phyloP scores from a whole-genome alignment of 495 filamentous ascomycete species.

The Mytilinidion resinicola region DNA sequence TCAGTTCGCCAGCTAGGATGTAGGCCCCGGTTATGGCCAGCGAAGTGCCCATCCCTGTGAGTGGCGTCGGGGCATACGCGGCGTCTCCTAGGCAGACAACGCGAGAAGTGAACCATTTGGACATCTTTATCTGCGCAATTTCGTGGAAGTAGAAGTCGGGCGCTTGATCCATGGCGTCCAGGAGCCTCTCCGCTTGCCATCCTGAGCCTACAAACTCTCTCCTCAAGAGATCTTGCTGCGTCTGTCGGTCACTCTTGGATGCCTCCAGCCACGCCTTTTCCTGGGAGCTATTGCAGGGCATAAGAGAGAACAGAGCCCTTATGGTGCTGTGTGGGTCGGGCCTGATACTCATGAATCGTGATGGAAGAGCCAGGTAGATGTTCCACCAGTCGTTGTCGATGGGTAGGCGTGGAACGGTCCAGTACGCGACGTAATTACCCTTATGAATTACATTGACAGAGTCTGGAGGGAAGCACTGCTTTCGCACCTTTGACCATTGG shows the following conservation, averaged over 20 bases:
- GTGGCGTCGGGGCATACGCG: constrained; percentile 23
- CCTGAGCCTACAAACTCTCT: constrained; percentile 41
- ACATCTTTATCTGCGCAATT: constrained; percentile 36
- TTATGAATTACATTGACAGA: constrained; percentile 10
- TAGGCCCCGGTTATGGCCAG: constrained; percentile 29
- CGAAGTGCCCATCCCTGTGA: constrained; percentile 31
- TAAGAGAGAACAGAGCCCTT: constrained; percentile 22
- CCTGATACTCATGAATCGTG: constrained; percentile 30
- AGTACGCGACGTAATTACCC: constrained; percentile 24
- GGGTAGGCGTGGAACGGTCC: constrained; percentile 19
- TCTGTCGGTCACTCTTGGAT: constrained; percentile 1
- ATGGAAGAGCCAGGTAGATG: constrained; percentile 34
- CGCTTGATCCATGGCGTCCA: constrained; percentile 36
- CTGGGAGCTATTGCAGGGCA: constrained; percentile 31
- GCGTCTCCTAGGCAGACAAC: constrained; percentile 31
- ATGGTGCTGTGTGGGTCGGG: constrained; percentile 27
- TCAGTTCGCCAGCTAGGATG: constrained; percentile 31
- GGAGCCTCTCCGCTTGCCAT: constrained; percentile 40
- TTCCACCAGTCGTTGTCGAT: constrained; percentile 35
- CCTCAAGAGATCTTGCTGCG: constrained; percentile 22
- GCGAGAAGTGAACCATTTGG: constrained; percentile 20
- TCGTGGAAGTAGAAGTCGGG: constrained; percentile 47
- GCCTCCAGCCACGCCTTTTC: constrained; percentile 28
- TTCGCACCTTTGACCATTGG: constrained; percentile 23
- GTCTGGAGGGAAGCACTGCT: constrained; percentile 10